Evolutionary conservation across 768 basidiomycete species (phyloP), one percentile per base, ranked within the genome.

Genomic region (Suillus decipiens): DNA sequence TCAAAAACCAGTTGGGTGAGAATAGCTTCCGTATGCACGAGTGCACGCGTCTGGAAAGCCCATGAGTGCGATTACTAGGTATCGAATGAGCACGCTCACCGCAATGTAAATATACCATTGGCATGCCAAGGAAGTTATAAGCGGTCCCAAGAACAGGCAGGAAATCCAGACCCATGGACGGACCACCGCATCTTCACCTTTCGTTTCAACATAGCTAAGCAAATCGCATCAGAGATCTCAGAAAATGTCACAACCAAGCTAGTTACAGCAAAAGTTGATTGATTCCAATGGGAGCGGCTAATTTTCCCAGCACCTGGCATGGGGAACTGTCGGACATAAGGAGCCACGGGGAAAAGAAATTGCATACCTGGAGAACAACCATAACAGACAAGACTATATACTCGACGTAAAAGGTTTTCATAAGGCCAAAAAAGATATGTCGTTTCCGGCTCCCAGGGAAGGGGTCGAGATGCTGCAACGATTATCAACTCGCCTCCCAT

Each of bases 91-190:
- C 62, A 54, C 7, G 22, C 65, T 8, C 31, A 77, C 75, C 24
- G 71, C 61, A 31, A 73, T 63, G 64, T 77, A 86, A 42, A 81
- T 75, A 67, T 88, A 90, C 74, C 79, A 80, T 65, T 90, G 85
- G 61, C 82, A 78, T 34, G 75, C 66, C 9, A 88, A 28, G 5
- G 81, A 76, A 14, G 72, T 75, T 11, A 81, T 0, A 5, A 78
- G 69, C 14, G 85, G 83, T 14, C 84, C 85, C 6, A 82, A 54
- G 64, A 86, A 81, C 14, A 87, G 75, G 69, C 76, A 75, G 0
- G 74, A 37, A 15, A 90, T 82, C 89, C 89, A 92, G 8, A 90
- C 82, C 84, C 89, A 90, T 1, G 90, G 90, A 41, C 81, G 81
- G 36, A 88, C 72, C 8, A 73, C 67, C 0, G 86, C 79, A 28